These are phyloP conservation scores for Physaria fendleri DNA, from an alignment of 345 rosid species.

Conservation along the genomic window DNA sequence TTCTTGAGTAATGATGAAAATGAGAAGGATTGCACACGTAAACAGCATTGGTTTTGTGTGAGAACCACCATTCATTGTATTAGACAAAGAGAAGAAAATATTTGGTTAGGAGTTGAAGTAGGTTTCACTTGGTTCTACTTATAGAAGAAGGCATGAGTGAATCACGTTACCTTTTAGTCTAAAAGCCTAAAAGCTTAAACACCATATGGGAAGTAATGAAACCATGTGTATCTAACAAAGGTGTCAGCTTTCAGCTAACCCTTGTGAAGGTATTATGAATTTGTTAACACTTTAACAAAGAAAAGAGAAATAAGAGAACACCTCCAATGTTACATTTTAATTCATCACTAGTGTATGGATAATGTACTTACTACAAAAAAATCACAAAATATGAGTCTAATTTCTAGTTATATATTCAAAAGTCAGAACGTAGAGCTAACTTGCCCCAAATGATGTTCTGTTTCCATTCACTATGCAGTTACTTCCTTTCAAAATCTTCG, in stretches of 20 bases:
- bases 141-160: conserved; percentile 5
- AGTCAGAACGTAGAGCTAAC: conserved; percentile 14
- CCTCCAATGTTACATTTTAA: not conserved
- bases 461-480: not conserved
- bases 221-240: conserved; percentile 21
- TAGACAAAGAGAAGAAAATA: not conserved
- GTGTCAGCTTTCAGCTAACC: conserved; percentile 22
- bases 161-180: no score
- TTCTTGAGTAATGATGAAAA: conserved; percentile 40
- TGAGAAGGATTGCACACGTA: conserved; percentile 28
- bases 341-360: not conserved
- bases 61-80: conserved; percentile 44
- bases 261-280: conserved; percentile 12
- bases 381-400: not conserved
- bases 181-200: conserved; percentile 9
- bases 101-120: conserved; percentile 12
- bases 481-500: conserved; percentile 8
- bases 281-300: conserved; percentile 5
- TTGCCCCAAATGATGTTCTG: conserved; percentile 4
- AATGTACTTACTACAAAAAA: not conserved
- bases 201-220: conserved; percentile 16
- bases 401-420: conserved; percentile 3
- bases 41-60: conserved; percentile 29
- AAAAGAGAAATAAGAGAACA: not conserved
- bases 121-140: conserved; percentile 3